Conservation (phyloP, 2,329 filamentous ascomycete genomes). For the Ambrosiella xylebori region DNA sequence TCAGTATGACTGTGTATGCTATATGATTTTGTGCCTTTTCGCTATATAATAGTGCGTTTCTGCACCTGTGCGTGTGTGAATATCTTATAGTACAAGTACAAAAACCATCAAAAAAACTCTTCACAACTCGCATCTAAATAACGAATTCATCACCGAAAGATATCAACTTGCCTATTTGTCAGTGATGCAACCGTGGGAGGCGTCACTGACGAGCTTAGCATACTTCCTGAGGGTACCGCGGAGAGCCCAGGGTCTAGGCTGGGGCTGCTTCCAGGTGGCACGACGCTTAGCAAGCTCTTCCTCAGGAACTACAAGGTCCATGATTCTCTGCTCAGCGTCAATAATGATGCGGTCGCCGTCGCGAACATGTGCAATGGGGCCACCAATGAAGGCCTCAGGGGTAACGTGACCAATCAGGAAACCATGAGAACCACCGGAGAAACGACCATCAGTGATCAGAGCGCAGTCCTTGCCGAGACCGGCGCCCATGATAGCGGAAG, state of each 20-base stretch:
- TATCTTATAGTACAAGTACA: slow-evolving; percentile 3
- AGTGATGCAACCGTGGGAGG: slow-evolving; percentile 42
- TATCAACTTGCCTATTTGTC: slow-evolving; percentile 18
- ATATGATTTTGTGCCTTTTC: neutral
- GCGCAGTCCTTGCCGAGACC: slow-evolving; percentile 66
- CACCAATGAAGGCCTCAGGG: slow-evolving; percentile 76
- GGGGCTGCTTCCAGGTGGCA: slow-evolving; percentile 44
- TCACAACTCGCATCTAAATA: neutral
- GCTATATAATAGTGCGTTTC: too few relatives aligned
- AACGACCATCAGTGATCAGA: slow-evolving; percentile 80
- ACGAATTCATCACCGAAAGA: neutral
- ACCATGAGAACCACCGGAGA: slow-evolving; percentile 73
- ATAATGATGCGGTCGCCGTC: slow-evolving; percentile 77
- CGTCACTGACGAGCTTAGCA: slow-evolving; percentile 39
- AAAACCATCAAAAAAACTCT: neutral
- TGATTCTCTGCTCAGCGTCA: slow-evolving; percentile 62
- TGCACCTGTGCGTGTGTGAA: neutral
- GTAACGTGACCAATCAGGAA: slow-evolving; percentile 91
- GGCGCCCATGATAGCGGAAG: slow-evolving; percentile 82
- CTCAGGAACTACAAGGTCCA: slow-evolving; percentile 49
- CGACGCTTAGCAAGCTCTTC: slow-evolving; percentile 43
- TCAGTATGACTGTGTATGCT: neutral
- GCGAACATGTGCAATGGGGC: slow-evolving; percentile 66
- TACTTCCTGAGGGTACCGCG: slow-evolving; percentile 58
- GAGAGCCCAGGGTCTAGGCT: slow-evolving; percentile 30